Base-by-base conservation (phyloP, 345 rosid species). In the Cardamine chenopodiifolia region DNA sequence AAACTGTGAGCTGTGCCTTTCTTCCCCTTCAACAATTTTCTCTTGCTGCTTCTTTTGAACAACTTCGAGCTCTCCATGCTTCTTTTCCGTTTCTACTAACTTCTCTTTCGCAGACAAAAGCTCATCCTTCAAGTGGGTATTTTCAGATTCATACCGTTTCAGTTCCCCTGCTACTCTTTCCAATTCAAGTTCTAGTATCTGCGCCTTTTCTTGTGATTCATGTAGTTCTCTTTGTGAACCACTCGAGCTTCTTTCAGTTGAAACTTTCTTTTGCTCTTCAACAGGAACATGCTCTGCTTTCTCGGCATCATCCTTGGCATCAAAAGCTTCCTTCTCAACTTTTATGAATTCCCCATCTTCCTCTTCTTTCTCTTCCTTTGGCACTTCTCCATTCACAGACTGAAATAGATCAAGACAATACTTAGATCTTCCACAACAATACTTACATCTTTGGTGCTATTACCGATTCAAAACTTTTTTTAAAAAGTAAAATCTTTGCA, bases 291-390 rank as follows among this genome's bases (percentile, higher is more conserved):
- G 67, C 53, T 78, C 73, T 18, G 75, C 70, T 29, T 45, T 57
- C 72, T 76, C 80, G 29, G 86, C 57, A 59, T 68, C 77, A 54
- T 85, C 96, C 76, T 88, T 91, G 26, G 68, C 77, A 73, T 90
- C 95, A 7, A 88, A 63, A 11, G 84, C 80, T 82, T 92, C 99
- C 84, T 79, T 89, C 83, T 95, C 98, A 57, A 96, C 94, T 77
- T 96, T 96, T 49, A 96, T 90, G 84, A 96, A 96, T 74, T 86
- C 98, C 62, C 91, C 97, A 64, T 85, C 99, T 63, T 95, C 94
- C 61, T 89, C 98, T 55, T 90, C 98, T 79, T 86, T 87, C 26
- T 76, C 86, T 17, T 61, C 84, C 44, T 73, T 67, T 11, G 76
- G 74, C 77, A 74, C 54, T 14, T 80, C 92, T 71, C 87, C 96